Percentiles rank a stretch among this genome's conserved stretches.
phyloP scores from a whole-genome alignment of 2,329 filamentous ascomycete genomes.

The Cytospora piceicola region DNA sequence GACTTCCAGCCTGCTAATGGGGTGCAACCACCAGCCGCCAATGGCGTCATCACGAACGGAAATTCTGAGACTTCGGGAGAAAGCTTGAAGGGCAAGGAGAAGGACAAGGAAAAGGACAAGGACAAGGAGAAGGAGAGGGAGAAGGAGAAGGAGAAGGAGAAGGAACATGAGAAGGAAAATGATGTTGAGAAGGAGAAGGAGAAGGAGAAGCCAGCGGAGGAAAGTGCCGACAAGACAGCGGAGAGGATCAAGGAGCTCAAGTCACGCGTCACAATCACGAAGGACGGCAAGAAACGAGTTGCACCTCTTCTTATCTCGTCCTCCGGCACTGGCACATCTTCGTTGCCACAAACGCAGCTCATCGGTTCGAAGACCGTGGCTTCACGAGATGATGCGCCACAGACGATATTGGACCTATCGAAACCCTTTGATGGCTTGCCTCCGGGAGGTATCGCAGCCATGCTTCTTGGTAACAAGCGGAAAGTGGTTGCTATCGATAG shows the following conservation, averaged over 20 bases:
- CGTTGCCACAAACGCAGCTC: slow-evolving; percentile 84
- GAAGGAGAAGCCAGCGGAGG: slow-evolving; percentile 44
- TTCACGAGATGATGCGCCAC: slow-evolving; percentile 71
- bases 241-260: slow-evolving; percentile 69
- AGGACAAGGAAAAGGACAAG: slow-evolving; percentile 39
- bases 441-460: slow-evolving; percentile 80
- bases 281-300: slow-evolving; percentile 96
- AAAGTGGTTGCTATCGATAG: slow-evolving; percentile 75
- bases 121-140: slow-evolving; percentile 40
- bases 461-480: slow-evolving; percentile 92
- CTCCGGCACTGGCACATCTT: slow-evolving; percentile 83
- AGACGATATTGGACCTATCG: slow-evolving; percentile 84
- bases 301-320: slow-evolving; percentile 90
- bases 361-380: slow-evolving; percentile 71
- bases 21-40: slow-evolving; percentile 50
- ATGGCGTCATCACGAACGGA: slow-evolving; percentile 52
- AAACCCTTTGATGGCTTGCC: slow-evolving; percentile 94
- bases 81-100: slow-evolving; percentile 35
- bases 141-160: slow-evolving; percentile 38
- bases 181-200: slow-evolving; percentile 41
- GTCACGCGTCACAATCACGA: slow-evolving; percentile 89
- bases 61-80: slow-evolving; percentile 33
- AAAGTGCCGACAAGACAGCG: slow-evolving; percentile 57
- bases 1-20: slow-evolving; percentile 66
- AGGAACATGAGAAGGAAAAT: too few relatives aligned